phyloP scores from a whole-genome alignment of 345 rosid genomes.

The Eucalyptus regnans region DNA sequence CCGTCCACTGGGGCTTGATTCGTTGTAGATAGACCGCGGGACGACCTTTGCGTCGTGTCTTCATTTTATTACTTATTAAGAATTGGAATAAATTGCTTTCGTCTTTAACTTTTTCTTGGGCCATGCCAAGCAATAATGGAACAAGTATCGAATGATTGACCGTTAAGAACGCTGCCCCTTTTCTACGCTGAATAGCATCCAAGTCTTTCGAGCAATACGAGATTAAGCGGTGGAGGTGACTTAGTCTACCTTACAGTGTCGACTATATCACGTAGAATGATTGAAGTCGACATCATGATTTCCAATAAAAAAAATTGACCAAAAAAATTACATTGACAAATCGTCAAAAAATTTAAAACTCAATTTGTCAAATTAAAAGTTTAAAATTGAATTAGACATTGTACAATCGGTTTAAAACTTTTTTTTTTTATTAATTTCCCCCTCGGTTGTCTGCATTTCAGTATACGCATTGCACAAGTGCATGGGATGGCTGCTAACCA shows the following conservation, averaged over 20 bases:
- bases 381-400: rapidly evolving
- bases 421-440: not conserved
- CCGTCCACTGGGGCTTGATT: not conserved
- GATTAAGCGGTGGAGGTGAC: not conserved
- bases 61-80: not conserved
- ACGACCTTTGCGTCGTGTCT: not conserved
- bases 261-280: rapidly evolving
- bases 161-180: not conserved
- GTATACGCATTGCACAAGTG: not conserved
- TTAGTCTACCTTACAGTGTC: rapidly evolving
- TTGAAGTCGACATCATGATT: rapidly evolving
- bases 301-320: rapidly evolving
- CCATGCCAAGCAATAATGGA: not conserved
- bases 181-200: rapidly evolving
- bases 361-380: rapidly evolving
- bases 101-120: not conserved
- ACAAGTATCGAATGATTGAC: not conserved
- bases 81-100: not conserved
- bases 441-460: rapidly evolving
- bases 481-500: not conserved
- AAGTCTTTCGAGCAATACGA: not conserved
- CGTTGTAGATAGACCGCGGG: not conserved
- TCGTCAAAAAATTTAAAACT: rapidly evolving
- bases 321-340: not conserved
- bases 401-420: rapidly evolving